Base-by-base conservation (phyloP, 2,329 filamentous ascomycete genomes). In the Cordyceps cicadae region DNA sequence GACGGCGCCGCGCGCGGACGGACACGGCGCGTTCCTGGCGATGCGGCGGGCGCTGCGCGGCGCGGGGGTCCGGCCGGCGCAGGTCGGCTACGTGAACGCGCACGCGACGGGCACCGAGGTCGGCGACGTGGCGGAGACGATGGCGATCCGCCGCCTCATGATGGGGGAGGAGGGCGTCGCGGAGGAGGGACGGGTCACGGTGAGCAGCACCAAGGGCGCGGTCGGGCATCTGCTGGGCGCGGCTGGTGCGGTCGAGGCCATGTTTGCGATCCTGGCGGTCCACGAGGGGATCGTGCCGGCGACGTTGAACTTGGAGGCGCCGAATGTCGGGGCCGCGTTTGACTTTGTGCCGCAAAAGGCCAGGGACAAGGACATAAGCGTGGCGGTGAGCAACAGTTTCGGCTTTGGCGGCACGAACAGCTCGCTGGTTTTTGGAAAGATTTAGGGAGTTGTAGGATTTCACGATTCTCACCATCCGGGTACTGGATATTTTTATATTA, bases 381-480 rank as follows among this genome's bases (percentile, higher is more conserved):
- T 93, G 24, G 90, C 89, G 5, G 68, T 99, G 62, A 94, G 90
- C 3, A 99, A 99, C 70, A 97, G 93, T 71, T 99, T 99, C 75
- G 94, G 94, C 0, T 99, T 99, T 76, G 94, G 94, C 12, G 94
- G 94, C 17, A 97, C 93, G 1, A 99, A 99, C 76, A 92, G 93
- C 48, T 92, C 86, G 59, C 77, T 99, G 43, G 92, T 92, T 57
- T 93, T 97, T 68, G 81, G 81, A 8, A 71, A 66, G 57, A 53
- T 19, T 17, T 43, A 52, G 17, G 54, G 21, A 32, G 26, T 8
- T 54, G 46, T 29, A 45, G 53, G 17, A 41, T 19, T 5, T 9
- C 21, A n/a, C 3, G 43, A 29, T 29, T n/a, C n/a, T n/a, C n/a
- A n/a, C n/a, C n/a, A n/a, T n/a, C n/a, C n/a, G n/a, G n/a, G n/a